Evolutionary conservation across 805 yeast species (phyloP), one percentile per base, ranked within the genome.

Genomic region (Ogataea trehalophila): DNA sequence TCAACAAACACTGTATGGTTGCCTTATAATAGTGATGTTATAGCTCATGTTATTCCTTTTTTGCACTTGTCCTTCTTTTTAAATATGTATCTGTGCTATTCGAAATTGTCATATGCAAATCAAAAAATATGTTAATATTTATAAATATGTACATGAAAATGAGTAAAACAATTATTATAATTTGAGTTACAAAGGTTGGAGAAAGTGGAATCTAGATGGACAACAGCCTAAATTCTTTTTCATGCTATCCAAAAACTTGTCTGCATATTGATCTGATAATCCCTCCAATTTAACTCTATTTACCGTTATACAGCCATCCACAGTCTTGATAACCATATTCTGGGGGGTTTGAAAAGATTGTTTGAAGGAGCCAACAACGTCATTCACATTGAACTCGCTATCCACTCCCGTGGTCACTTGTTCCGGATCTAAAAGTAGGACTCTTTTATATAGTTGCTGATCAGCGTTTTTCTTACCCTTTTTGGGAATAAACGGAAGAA

Each of bases 271-370:
- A 6, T 66, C 59, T 8, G 66, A 65, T 50, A 71, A 77, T 18
- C 80, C 81, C 61, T 85, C 87, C 42, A 82, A 70, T 50, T 79
- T 83, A 8, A 83, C 47, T 3, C 42, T 46, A 0, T 58, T 60
- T 0, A 68, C 70, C 0, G 62, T 39, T 1, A 85, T 50, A 14
- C 45, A 55, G 0, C 81, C 80, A 50, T 75, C 77, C 0, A 34
- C 6, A 1, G 86, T 75, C 43, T 70, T 72, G 0, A 81, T 63
- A 0, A 70, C 31, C 0, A 83, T 37, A 1, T 36, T 26, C 31
- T 26, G 31, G 31, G 31, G 9, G 16, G 20, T 43, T 31, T 17
- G 41, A 13, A 18, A 14, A 14, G 44, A 39, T 6, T 51, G 42
- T 0, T n/a, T 26, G 49, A 73, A 74, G 1, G 51, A 36, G 20